A percentile compares a stretch with the other conserved stretches of the same genome.
Conservation (phyloP, 331 rosid genomes). For the Rosa hybrid region DNA sequence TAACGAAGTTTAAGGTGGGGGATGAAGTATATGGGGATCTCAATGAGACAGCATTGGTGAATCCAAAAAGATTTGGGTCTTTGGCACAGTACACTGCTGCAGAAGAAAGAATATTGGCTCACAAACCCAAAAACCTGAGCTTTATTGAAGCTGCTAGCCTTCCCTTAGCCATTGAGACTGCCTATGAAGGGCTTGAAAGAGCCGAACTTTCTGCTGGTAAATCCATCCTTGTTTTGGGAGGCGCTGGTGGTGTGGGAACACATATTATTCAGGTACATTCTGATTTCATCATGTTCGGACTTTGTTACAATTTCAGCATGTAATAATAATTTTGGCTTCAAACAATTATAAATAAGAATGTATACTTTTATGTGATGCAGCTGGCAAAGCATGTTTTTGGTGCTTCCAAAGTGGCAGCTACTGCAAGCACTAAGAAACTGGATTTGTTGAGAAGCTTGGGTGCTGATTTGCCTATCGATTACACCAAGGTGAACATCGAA, state of each 20-base stretch:
- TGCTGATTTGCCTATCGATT: slow-evolving; percentile 64
- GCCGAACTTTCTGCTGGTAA: slow-evolving; percentile 46
- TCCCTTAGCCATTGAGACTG: slow-evolving; percentile 58
- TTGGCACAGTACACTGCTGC: slow-evolving; percentile 65
- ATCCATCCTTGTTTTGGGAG: slow-evolving; percentile 70
- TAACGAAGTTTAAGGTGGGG: slow-evolving; percentile 57
- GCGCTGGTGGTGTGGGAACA: slow-evolving; percentile 79
- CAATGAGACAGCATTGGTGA: slow-evolving; percentile 35
- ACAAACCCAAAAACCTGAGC: slow-evolving; percentile 56
- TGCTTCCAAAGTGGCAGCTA: slow-evolving; percentile 70
- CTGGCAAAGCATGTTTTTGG: slow-evolving; percentile 68
- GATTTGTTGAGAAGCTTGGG: slow-evolving; percentile 57
- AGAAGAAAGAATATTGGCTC: slow-evolving; percentile 56
- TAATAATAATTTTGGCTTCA: not conserved
- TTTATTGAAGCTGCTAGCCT: slow-evolving; percentile 71
- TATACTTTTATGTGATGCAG: slow-evolving; percentile 27
- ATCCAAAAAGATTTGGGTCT: slow-evolving; percentile 46
- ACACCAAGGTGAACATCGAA: slow-evolving; percentile 25
- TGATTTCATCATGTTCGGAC: not conserved
- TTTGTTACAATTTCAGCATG: not conserved
- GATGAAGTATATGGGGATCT: slow-evolving; percentile 76
- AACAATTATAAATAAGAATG: not conserved
- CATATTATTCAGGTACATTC: slow-evolving; percentile 54
- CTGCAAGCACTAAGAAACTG: slow-evolving; percentile 62
- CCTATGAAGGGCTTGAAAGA: slow-evolving; percentile 57